Evolutionary conservation across 768 basidiomycete genomes (phyloP).

Genomic region (Tephrocybe sp.): DNA sequence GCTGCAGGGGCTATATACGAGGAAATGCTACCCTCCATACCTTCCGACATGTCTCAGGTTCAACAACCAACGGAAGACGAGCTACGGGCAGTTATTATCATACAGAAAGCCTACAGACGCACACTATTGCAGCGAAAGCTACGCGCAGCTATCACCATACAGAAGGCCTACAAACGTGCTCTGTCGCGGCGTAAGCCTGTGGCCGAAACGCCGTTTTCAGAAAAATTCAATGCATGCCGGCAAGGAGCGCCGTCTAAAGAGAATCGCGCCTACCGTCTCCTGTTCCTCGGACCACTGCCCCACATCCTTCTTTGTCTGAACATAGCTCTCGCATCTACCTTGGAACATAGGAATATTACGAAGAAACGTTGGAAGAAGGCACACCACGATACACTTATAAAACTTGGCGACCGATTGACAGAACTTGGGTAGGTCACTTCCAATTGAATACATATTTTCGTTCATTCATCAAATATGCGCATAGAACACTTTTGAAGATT

Average conservation of each 20-base stretch:
- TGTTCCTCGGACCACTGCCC: constrained; percentile 40
- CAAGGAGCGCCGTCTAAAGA: constrained; percentile 22
- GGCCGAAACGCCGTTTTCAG: constrained; percentile 1
- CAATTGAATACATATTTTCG: not conserved
- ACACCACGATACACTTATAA: constrained; percentile 37
- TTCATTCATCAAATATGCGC: constrained; percentile 3
- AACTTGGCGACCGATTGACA: constrained; percentile 26
- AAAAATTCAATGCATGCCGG: constrained; percentile 28
- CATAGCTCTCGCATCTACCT: constrained; percentile 21
- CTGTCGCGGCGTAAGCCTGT: constrained; percentile 4
- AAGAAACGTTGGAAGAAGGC: constrained; percentile 26
- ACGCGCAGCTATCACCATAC: constrained; percentile 21
- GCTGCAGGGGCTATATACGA: not conserved
- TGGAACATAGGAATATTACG: constrained; percentile 27
- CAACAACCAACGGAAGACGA: constrained; percentile 22
- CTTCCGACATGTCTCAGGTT: constrained; percentile 3
- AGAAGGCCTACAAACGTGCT: constrained; percentile 11
- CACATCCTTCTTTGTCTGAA: constrained; percentile 43
- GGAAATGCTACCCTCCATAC: not conserved
- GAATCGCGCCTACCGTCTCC: constrained; percentile 28
- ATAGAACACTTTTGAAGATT: not conserved
- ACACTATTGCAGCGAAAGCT: no score
- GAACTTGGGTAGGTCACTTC: constrained; percentile 30
- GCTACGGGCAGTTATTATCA: constrained; percentile 19
- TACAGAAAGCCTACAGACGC: constrained; percentile 18